A percentile compares a stretch with the other conserved stretches of the same genome.
These are phyloP conservation scores for Septoria petroselini DNA, from an alignment of 2,329 filamentous ascomycete species.

Conservation along the genomic window DNA sequence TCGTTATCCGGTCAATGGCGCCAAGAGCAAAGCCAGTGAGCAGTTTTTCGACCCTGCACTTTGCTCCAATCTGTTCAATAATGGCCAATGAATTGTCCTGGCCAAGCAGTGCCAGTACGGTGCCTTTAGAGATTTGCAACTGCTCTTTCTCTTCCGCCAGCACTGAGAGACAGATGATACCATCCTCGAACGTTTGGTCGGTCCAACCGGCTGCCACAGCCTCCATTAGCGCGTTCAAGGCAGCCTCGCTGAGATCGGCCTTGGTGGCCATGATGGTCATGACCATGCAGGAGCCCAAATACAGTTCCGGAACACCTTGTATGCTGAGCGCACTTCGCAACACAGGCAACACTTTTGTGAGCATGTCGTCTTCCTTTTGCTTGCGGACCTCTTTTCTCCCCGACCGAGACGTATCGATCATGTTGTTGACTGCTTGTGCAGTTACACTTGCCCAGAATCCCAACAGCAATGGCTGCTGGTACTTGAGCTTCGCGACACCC, in stretches of 20 bases:
- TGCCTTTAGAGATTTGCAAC: constrained; percentile 64
- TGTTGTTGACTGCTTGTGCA: constrained; percentile 78
- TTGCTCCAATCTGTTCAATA: constrained; percentile 60
- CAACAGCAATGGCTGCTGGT: constrained; percentile 73
- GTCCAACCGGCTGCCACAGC: constrained; percentile 77
- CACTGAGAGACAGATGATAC: constrained; percentile 74
- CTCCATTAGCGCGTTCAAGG: constrained; percentile 86
- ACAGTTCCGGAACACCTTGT: constrained; percentile 71
- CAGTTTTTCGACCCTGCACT: constrained; percentile 67
- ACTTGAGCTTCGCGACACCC: constrained; percentile 65
- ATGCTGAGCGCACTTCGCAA: constrained; percentile 75
- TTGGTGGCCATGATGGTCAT: constrained; percentile 82
- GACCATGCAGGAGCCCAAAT: constrained; percentile 88
- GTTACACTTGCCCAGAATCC: constrained; percentile 90
- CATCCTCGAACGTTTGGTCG: constrained; percentile 66
- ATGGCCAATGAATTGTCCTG: constrained; percentile 59
- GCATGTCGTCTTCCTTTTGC: constrained; percentile 73
- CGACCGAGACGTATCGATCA: constrained; percentile 73
- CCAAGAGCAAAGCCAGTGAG: constrained; percentile 69
- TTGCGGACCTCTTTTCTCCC: constrained; percentile 72
- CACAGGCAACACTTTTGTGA: constrained; percentile 66
- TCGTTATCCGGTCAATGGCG: constrained; percentile 52
- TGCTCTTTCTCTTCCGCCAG: constrained; percentile 75
- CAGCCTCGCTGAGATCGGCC: constrained; percentile 70
- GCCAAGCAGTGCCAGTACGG: constrained; percentile 67